phyloP scores from a whole-genome alignment of 2,329 filamentous ascomycete genomes.

The Cercospora citrullina region DNA sequence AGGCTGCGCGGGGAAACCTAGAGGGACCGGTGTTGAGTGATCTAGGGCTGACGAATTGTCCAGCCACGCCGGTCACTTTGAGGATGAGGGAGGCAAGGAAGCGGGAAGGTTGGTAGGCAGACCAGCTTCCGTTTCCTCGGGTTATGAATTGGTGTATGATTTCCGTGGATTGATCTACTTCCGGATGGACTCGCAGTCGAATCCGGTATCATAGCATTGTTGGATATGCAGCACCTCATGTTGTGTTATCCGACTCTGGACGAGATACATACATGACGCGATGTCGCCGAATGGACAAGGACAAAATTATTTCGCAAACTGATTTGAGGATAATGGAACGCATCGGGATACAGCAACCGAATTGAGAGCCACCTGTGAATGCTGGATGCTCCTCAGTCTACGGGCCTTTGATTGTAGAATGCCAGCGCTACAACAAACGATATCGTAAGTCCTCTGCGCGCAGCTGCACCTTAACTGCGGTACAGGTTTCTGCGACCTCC shows the following conservation, averaged over 20 bases:
- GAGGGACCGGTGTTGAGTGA: background rate
- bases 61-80: background rate
- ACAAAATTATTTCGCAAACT: too few species aligned
- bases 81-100: background rate
- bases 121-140: background rate
- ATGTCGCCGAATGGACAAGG: background rate
- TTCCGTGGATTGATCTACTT: background rate
- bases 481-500: background rate
- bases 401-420: background rate
- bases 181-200: background rate
- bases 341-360: too few species aligned
- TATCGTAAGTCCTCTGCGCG: background rate
- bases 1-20: background rate
- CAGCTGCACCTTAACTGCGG: background rate
- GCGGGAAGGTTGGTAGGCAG: background rate
- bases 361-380: background rate
- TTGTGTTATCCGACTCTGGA: background rate
- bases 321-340: too few species aligned
- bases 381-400: background rate
- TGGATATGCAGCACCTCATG: background rate
- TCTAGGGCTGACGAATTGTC: background rate
- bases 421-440: background rate
- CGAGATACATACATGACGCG: background rate
- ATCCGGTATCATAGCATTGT: background rate
- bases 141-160: background rate